Base-by-base conservation (phyloP, 768 basidiomycete species). In the Amanita subjunquillea region DNA sequence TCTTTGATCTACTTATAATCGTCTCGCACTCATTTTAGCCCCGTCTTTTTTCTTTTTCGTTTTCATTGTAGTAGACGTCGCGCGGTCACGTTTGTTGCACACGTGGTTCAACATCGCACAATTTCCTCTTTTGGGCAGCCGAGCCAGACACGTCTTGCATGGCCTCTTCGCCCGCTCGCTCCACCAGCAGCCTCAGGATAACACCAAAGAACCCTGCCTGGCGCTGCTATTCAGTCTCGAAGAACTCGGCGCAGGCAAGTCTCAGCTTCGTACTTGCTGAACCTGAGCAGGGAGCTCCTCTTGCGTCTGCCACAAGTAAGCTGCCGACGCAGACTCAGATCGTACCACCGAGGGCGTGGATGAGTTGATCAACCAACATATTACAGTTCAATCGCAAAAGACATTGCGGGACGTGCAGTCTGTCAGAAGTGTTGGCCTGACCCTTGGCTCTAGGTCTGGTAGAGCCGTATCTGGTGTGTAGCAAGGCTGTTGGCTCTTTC, bases 241-340 rank as follows among this genome's bases (percentile, higher is more conserved):
- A 60, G 54, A 63, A 56, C 10, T 41, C 58, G 29, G 48, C 64
- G 23, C 58, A 59, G 37, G 53, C 67, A 15, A 50, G 58, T 15
- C 55, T 75, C 17, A 72, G 74, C 3, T 59, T 71, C 29, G 68
- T 76, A 2, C 60, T 72, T 55, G 77, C 72, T 23, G 68, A 72
- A 62, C 71, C 76, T 1, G 67, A 76, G 55, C 75, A 69, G 53
- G 69, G 69, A 54, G 62, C 66, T 5, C 64, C 67, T 3, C 57
- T 67, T 17, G 60, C 64, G 20, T 67, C 70, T 20, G 74, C 72
- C 23, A 61, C 62, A 20, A 64, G 67, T 37, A 66, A 60, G 46
- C 56, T 75, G 39, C 74, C 72, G 23, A 3, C 23, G 9, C 39
- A 51, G 10, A 55, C 8, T 30, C 30, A 30, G 32, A 32, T 44